Conservation (phyloP, 169 alveolate species). For the Besnoitia besnoiti region DNA sequence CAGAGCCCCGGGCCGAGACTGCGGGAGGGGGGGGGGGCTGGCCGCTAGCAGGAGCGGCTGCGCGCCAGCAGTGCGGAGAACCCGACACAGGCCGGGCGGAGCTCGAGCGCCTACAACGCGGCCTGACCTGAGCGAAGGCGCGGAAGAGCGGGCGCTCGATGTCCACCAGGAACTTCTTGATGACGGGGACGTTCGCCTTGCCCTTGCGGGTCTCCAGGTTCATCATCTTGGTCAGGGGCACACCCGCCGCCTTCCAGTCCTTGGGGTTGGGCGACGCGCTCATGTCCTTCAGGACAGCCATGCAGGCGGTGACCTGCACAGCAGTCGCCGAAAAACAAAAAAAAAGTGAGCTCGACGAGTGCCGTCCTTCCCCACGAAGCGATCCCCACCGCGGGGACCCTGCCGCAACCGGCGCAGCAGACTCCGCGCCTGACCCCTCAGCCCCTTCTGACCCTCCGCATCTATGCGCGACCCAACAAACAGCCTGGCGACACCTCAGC, state of each 20-base stretch:
- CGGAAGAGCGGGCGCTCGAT: conserved; percentile 91
- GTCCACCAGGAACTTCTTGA: conserved; percentile 93
- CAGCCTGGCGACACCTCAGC: no score
- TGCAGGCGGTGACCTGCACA: conserved; percentile 49
- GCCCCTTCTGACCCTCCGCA: no score
- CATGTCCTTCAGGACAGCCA: conserved; percentile 62
- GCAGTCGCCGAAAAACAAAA: not conserved
- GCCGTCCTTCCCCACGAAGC: no score
- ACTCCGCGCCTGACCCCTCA: no score
- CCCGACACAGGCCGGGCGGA: no score
- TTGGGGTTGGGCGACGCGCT: conserved; percentile 49
- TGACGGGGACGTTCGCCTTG: conserved; percentile 86
- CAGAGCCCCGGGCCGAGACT: not conserved
- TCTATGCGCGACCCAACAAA: no score
- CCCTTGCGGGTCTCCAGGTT: conserved; percentile 81
- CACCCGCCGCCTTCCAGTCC: conserved; percentile 79
- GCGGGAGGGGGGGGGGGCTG: not conserved
- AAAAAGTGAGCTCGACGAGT: no score
- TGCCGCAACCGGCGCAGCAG: no score
- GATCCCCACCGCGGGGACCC: no score
- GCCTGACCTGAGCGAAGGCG: conserved; percentile 81
- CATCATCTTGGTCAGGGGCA: conserved; percentile 85
- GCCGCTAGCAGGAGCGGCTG: not conserved
- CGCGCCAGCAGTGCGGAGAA: no score
- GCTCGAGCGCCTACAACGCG: no score